phyloP scores from a whole-genome alignment of 768 basidiomycete species.

The Rhodotorula graminis region DNA sequence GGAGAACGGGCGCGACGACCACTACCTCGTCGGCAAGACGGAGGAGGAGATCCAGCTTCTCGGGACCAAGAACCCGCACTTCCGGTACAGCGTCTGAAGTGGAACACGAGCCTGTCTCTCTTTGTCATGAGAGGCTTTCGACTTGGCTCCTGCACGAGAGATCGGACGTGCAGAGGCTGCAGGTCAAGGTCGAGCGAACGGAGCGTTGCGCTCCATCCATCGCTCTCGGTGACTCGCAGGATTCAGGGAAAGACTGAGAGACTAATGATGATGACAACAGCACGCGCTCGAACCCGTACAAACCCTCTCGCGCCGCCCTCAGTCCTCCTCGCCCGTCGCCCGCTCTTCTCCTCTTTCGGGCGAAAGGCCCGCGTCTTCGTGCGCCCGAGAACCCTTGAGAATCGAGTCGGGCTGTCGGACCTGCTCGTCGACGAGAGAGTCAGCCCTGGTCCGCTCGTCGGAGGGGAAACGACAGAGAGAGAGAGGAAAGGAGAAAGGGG shows the following conservation, averaged over 20 bases:
- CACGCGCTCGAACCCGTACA: too few relatives aligned
- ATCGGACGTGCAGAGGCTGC: too few relatives aligned
- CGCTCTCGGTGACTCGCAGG: too few relatives aligned
- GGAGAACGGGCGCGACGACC: slow-evolving; percentile 38
- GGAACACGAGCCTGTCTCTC: too few relatives aligned
- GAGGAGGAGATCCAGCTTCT: slow-evolving; percentile 35
- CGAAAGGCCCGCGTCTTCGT: slow-evolving; percentile 4
- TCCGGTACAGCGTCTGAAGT: slow-evolving; percentile 17
- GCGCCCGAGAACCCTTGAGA: background rate
- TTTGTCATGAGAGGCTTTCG: too few relatives aligned
- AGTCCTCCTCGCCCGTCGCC: background rate
- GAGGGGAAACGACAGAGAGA: too few relatives aligned
- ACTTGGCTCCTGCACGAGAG: too few relatives aligned
- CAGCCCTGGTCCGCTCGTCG: background rate
- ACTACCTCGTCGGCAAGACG: slow-evolving; percentile 39
- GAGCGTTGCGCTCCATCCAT: too few relatives aligned
- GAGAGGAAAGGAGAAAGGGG: too few relatives aligned
- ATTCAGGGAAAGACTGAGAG: too few relatives aligned
- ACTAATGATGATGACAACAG: too few relatives aligned
- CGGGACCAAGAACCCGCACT: slow-evolving; percentile 31
- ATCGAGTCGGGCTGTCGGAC: background rate
- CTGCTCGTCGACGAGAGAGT: background rate
- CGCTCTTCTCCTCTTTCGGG: background rate
- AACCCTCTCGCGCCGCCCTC: background rate
- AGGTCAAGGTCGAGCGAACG: too few relatives aligned